phyloP scores from a whole-genome alignment of 352 stramenopile genomes.

The Phytophthora sp. region DNA sequence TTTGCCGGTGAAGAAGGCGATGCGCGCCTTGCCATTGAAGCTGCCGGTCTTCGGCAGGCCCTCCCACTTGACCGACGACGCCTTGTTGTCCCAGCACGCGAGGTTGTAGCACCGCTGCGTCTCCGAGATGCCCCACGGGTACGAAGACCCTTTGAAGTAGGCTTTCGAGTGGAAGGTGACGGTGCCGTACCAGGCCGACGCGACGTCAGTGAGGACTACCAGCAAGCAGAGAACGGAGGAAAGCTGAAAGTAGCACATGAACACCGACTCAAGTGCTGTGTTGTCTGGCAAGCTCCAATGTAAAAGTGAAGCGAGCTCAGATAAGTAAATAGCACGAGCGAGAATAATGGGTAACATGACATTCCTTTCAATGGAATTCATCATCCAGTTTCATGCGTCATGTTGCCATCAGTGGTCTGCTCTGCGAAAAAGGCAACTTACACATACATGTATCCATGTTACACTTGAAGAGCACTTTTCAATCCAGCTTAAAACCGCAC shows the following conservation, averaged over 20 bases:
- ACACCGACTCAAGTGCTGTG: too few relatives aligned
- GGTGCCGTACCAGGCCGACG: slow-evolving; percentile 22
- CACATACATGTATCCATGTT: slow-evolving; percentile 4
- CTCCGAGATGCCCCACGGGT: slow-evolving; percentile 26
- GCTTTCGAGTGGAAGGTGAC: slow-evolving; percentile 16
- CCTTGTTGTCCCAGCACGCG: slow-evolving; percentile 27
- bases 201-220: slow-evolving; percentile 3
- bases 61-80: slow-evolving; percentile 36
- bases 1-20: slow-evolving; percentile 32
- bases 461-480: neutral
- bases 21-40: slow-evolving; percentile 24
- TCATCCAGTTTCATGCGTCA: slow-evolving; percentile 2
- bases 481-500: neutral
- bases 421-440: neutral
- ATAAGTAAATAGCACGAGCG: too few relatives aligned
- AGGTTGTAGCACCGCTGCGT: slow-evolving; percentile 35
- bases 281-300: neutral
- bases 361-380: too few relatives aligned
- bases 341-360: too few relatives aligned
- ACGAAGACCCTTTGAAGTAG: slow-evolving; percentile 16
- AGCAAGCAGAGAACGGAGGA: neutral
- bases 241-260: neutral
- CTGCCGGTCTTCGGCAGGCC: slow-evolving; percentile 12
- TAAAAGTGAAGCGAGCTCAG: too few relatives aligned
- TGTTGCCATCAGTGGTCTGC: neutral